Conservation (phyloP, 495 filamentous ascomycete species). For the Hypoxylon fuscum region DNA sequence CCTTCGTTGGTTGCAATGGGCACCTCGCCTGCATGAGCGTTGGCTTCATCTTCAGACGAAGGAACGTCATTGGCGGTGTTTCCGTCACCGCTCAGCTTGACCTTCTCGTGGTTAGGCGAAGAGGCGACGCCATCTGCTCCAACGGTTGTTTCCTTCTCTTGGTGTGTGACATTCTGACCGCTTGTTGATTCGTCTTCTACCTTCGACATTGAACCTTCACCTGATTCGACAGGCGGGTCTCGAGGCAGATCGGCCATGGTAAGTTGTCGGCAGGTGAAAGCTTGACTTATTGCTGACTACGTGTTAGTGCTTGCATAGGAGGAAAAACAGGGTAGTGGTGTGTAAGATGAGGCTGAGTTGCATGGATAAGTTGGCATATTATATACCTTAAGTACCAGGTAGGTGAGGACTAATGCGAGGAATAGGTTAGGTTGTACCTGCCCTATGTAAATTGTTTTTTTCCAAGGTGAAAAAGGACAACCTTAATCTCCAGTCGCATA, state of each 20-base stretch:
- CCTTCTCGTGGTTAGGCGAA: constrained; percentile 1
- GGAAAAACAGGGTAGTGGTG: constrained; percentile 28
- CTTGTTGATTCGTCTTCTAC: constrained; percentile 14
- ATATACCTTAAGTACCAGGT: constrained; percentile 6
- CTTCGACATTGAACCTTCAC: constrained; percentile 14
- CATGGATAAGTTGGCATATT: no score
- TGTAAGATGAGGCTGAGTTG: constrained; percentile 33
- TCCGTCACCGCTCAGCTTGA: constrained; percentile 9
- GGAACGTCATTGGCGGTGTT: constrained; percentile 1
- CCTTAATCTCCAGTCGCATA: no score
- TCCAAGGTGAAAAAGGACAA: no score
- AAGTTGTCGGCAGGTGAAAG: background rate
- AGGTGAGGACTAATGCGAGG: background rate
- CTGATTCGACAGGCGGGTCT: constrained; percentile 15
- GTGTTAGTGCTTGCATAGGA: constrained; percentile 19
- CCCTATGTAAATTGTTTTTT: background rate
- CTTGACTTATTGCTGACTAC: constrained; percentile 15
- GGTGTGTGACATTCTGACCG: constrained; percentile 26
- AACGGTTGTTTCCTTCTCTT: constrained; percentile 2
- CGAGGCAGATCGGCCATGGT: constrained; percentile 33
- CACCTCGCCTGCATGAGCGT: background rate
- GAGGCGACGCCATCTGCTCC: constrained; percentile 2
- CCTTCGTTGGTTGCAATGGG: background rate
- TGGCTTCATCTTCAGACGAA: constrained; percentile 4
- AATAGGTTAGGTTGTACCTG: background rate